Evolutionary conservation across 179 eudicot genomes (phyloP), one percentile per base, ranked within the genome.

Genomic region (Camellia oleifera): DNA sequence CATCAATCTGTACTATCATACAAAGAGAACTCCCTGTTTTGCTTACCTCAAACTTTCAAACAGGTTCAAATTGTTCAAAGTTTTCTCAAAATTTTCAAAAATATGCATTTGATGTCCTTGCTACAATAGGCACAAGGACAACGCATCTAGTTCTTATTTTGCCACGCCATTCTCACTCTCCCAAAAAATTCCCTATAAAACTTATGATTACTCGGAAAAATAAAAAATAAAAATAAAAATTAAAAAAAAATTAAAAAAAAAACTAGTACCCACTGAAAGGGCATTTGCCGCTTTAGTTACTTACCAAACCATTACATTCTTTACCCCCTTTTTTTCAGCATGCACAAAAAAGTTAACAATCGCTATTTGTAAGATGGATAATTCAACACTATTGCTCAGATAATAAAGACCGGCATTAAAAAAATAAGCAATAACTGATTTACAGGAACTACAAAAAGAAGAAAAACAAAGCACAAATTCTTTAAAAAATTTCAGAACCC

Each of bases 101-200:
- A 50, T 72, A 20, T 52, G 58, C 75, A 48, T 71, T 71, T 71
- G 17, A 20, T 71, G 75, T 72, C 17, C 75, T 53, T 72, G 75
- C 58, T 50, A 52, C 60, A 72, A 20, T 72, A 20, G 17, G 60
- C 15, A 52, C 40, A 50, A 0, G 14, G 74, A 10, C 18, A 18
- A 48, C 18, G 20, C 32, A 9, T 10, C 7, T 17, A 4, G 1
- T 70, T 48, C 15, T 48, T 48, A 50, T 50, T 50, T 32, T 71
- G 58, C 42, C 0, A 20, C 12, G 44, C 52, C 15, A 72, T 20
- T 8, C 17, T 52, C 60, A 50, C 45, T 18, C 45, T 10, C 75
- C 75, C 18, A 20, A 50, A 70, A 48, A 6, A 15, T 2, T 44
- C 18, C 45, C 26, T 3, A 46, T n/a, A 6, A 70, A 66, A 68